phyloP scores from a whole-genome alignment of 768 basidiomycete species.

The Gloeopeniophorella convolvens region DNA sequence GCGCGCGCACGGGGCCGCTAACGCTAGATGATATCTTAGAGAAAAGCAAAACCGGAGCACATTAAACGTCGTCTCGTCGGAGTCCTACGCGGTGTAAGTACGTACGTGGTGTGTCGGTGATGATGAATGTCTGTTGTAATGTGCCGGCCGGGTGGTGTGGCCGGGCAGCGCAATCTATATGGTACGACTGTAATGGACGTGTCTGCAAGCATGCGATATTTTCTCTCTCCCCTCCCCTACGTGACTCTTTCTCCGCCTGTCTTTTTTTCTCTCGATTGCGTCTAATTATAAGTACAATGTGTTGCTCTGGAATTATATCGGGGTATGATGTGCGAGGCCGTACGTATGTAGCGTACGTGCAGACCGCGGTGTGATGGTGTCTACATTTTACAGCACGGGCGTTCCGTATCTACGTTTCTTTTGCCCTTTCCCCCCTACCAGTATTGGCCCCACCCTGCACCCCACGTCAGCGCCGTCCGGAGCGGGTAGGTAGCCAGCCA shows the following conservation, averaged over 20 bases:
- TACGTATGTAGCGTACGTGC: no score
- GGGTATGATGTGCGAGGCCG: no score
- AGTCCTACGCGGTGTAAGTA: conserved; percentile 4
- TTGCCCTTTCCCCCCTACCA: no score
- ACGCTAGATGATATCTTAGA: conserved; percentile 18
- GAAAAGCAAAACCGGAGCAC: conserved; percentile 10
- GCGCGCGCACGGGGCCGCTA: conserved; percentile 1
- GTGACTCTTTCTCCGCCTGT: no score
- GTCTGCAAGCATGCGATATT: not conserved
- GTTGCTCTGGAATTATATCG: not conserved
- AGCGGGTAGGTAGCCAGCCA: not conserved
- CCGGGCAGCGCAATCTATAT: conserved; percentile 15
- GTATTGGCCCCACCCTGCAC: conserved; percentile 40
- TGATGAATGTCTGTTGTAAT: conserved; percentile 5
- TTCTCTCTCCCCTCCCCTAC: no score
- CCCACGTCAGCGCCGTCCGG: conserved; percentile 1
- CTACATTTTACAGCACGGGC: no score
- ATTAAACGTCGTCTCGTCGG: conserved; percentile 3
- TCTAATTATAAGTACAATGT: not conserved
- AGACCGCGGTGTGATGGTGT: no score
- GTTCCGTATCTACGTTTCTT: no score
- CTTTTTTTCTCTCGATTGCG: not conserved
- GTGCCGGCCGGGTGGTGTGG: no score
- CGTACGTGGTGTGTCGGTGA: no score
- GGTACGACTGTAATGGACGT: conserved; percentile 16